Evolutionary conservation across 495 filamentous ascomycete genomes (phyloP), one percentile per base, ranked within the genome.

Genomic region (Neurospora sp.): DNA sequence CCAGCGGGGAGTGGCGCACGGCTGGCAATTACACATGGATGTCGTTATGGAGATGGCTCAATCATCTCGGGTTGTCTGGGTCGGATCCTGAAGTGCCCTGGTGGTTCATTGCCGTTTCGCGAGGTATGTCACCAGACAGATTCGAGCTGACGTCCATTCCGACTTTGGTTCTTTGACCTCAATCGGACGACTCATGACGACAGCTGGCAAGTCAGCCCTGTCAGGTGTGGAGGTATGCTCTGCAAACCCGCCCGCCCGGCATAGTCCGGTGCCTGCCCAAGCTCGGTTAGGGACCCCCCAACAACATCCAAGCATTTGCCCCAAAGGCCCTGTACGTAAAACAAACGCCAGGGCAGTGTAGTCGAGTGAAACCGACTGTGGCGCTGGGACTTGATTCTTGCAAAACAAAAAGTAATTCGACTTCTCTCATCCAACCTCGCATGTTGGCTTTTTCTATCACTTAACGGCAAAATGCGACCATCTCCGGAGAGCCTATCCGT

Each of bases 401-500:
- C 53, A 65, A 35, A 35, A 8, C 27, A 35, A 65, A 3, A 31
- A 35, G 14, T 35, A 35, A 35, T 18, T 46, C 42, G n/a, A 46
- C 53, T 65, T 65, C 53, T 65, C 27, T 18, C 31, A 35, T 35
- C 27, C 53, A 18, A 35, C 53, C 27, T 65, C 53, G 4, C 27
- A 65, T 65, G 53, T 27, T 65, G 27, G 27, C 14, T 9, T 65
- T 18, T 16, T 65, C 31, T 65, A 18, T 18, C 27, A 35, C 27
- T 35, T 35, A 18, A 74, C 71, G 68, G 39, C 38, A 81, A 76
- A 40, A 82, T 82, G 80, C 79, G 76, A 74, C 46, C 73, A n/a
- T 71, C 71, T 22, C 41, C 48, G 18, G 39, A 39, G 42, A 72
- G 72, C 65, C 27, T 53, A 69, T 40, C 40, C 16, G 69, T 76